Evolutionary conservation across 108 stramenopile genomes (phyloP).

Genomic region (Cyclotella baltica): DNA sequence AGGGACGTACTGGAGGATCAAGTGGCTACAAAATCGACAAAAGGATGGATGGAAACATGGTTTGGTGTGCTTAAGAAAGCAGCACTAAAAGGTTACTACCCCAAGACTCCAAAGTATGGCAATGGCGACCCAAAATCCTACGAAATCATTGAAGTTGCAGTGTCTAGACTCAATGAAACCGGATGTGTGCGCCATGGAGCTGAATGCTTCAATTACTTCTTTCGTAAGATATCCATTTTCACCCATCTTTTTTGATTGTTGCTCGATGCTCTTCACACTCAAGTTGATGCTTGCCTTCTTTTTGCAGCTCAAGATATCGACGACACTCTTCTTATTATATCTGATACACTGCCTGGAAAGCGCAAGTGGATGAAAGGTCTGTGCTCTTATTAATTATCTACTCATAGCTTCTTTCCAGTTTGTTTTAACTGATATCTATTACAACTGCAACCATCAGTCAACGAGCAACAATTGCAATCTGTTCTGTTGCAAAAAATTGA

Average conservation of each 20-base stretch:
- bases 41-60: slow-evolving; percentile 54
- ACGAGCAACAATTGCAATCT: slow-evolving; percentile 52
- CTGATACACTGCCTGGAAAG: slow-evolving; percentile 47
- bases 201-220: slow-evolving; percentile 74
- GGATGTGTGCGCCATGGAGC: slow-evolving; percentile 74
- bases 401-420: no score
- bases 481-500: slow-evolving; percentile 57
- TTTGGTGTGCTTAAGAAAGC: slow-evolving; percentile 54
- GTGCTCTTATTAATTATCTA: neutral
- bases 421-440: neutral
- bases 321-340: slow-evolving; percentile 63
- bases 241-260: neutral
- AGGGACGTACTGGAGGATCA: slow-evolving; percentile 45
- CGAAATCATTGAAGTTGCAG: slow-evolving; percentile 60
- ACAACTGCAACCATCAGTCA: slow-evolving; percentile 26
- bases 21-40: slow-evolving; percentile 33
- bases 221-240: slow-evolving; percentile 43
- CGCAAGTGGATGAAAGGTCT: slow-evolving; percentile 49
- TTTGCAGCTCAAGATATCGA: slow-evolving; percentile 54
- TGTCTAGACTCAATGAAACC: slow-evolving; percentile 37
- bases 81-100: slow-evolving; percentile 49
- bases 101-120: slow-evolving; percentile 59
- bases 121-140: slow-evolving; percentile 65
- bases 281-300: neutral
- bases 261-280: neutral